Percentiles rank a stretch among this genome's conserved stretches.
These are phyloP conservation scores for Laetiporus sulphureus DNA, from an alignment of 1,284 basidiomycete genomes.

Conservation along the genomic window DNA sequence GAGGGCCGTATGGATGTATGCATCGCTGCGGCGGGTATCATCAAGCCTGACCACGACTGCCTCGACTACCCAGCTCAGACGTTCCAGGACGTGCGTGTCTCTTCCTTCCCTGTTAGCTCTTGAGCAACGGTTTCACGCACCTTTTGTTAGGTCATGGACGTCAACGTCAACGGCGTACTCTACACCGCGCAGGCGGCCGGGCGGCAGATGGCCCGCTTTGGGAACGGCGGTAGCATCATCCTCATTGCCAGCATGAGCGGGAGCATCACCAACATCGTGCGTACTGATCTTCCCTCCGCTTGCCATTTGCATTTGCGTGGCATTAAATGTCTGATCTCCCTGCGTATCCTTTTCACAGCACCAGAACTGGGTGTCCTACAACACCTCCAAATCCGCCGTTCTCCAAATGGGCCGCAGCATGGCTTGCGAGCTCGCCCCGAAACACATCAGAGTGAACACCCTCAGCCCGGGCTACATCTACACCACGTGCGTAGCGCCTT, in stretches of 20 bases:
- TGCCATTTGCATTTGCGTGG: not conserved
- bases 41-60: slow-evolving; percentile 57
- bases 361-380: slow-evolving; percentile 78
- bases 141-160: slow-evolving; percentile 49
- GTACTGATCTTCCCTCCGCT: slow-evolving; percentile 11
- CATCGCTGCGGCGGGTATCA: slow-evolving; percentile 55
- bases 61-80: slow-evolving; percentile 65
- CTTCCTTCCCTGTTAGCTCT: too few species aligned
- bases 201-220: slow-evolving; percentile 65
- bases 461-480: slow-evolving; percentile 74
- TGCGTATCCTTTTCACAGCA: slow-evolving; percentile 32
- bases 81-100: slow-evolving; percentile 52
- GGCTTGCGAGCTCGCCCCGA: slow-evolving; percentile 73
- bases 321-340: not conserved
- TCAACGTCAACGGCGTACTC: slow-evolving; percentile 75
- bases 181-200: slow-evolving; percentile 78
- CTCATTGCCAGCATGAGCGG: slow-evolving; percentile 86
- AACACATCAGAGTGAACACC: slow-evolving; percentile 71
- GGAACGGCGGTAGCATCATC: slow-evolving; percentile 73
- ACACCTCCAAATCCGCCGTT: slow-evolving; percentile 77
- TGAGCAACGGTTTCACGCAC: not conserved
- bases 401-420: slow-evolving; percentile 80
- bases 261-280: slow-evolving; percentile 73
- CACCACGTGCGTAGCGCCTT: slow-evolving; percentile 46
- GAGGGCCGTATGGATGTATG: slow-evolving; percentile 69